Evolutionary conservation across 2,329 filamentous ascomycete genomes (phyloP), one percentile per base, ranked within the genome.

Genomic region (Aspergillus unguis): DNA sequence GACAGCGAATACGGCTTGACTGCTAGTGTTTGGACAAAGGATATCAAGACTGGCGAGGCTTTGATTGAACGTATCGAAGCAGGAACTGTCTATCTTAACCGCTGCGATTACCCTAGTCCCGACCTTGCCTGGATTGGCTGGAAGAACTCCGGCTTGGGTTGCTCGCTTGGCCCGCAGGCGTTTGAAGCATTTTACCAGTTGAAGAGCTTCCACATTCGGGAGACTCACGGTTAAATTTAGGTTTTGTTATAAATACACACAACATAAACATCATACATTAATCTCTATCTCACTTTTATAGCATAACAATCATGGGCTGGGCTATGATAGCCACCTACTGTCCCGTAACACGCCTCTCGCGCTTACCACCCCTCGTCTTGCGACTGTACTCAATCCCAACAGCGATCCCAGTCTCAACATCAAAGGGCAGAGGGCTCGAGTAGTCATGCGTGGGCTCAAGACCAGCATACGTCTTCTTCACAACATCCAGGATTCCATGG

Each of bases 141-240:
- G 90, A 96, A 96, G 78, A 88, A 94, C 68, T 95, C 90, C 50
- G 91, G 92, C 56, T 89, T 88, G 73, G 92, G 92, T 31, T 86
- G 88, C 64, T 95, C 90, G 6, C 75, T 96, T 63, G 91, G 89
- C 72, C 86, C 79, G 60, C 92, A 90, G 64, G 92, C 90, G 9
- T 96, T 92, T 66, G 91, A 95, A 62, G 88, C 92, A 65, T 96
- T 96, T 67, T 86, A 92, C 63, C 94, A 92, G 79, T 79, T 95
- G 65, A 96, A 96, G 85, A 95, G 88, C 77, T 95, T 86, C 72
- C 92, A 96, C 71, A 73, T 96, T 67, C 95, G 67, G 44, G 53
- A 62, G 32, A 48, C 46, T 10, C 54, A 60, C 36, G 51, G 44
- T 36, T 59, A 38, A 40, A 2, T n/a, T 17, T 44, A 44, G n/a